Base-by-base conservation (phyloP, 2,329 filamentous ascomycete genomes). In the Colletotrichum tropicicola region DNA sequence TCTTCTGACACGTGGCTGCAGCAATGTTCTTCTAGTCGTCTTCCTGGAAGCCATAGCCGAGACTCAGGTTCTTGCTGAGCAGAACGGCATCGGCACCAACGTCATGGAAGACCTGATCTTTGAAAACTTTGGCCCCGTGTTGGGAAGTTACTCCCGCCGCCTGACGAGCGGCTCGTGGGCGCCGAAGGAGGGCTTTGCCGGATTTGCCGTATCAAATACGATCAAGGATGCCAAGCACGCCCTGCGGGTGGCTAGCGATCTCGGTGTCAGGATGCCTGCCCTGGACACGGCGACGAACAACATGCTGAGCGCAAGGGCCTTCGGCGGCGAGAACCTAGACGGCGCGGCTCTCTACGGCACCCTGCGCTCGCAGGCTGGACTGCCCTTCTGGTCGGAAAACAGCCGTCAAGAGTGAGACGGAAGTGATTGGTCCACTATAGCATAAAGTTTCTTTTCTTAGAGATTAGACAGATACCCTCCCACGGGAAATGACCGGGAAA, bases 221-320 rank as follows among this genome's bases (percentile, higher is more conserved):
- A 77, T 86, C 6, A 85, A 87, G 64, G 85, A 87, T 68, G 83
- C 85, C 0, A 78, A 79, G 0, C 81, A 85, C 69, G 84, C 82
- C 0, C 76, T 86, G 9, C 71, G 71, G 4, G 75, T 79, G 21
- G 84, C 82, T 2, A 72, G 73, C 44, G 74, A 77, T 2, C 72
- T 72, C 1, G 82, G 81, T 0, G 68, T 37, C 71, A 77, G 49
- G 75, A 82, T 30, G 82, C 76, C 0, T 77, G 81, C 78, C 8
- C 69, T 85, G 25, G 73, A 72, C 13, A 13, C 27, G 3, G 41
- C 51, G 6, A 49, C 58, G 3, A 61, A 61, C 25, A 61, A 61
- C 43, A 61, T 61, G 58, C 9, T 49, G 6, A 61, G 51, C 12
- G 58, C 58, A 6, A 61, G 43, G 17, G 58, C 58, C 1, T 61